Percentiles rank a stretch among this genome's conserved stretches.
phyloP scores from a whole-genome alignment of 202 grass and related monocot genomes.

The Saccharum hybrid region DNA sequence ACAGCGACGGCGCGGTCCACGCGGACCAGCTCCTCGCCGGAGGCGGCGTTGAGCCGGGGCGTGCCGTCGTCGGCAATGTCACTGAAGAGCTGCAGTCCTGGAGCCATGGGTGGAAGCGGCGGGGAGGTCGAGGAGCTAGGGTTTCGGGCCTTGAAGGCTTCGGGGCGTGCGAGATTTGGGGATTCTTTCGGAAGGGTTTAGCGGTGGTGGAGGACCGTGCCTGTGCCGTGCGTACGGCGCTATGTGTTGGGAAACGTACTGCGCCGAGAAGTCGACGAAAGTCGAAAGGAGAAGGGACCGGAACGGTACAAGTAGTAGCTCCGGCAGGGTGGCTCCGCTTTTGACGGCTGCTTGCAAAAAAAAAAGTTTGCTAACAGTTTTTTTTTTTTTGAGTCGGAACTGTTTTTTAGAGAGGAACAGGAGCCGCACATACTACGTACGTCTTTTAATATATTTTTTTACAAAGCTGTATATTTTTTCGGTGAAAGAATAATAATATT shows the following conservation, averaged over 20 bases:
- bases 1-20: conserved; percentile 59
- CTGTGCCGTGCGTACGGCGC: conserved; percentile 22
- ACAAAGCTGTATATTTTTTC: no score
- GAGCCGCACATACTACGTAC: no score
- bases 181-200: no score
- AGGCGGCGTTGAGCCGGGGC: conserved; percentile 52
- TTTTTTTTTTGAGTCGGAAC: no score
- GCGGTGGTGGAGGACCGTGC: conserved; percentile 27
- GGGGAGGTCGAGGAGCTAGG: conserved; percentile 49
- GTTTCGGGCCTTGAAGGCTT: conserved; percentile 45
- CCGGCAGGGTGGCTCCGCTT: no score
- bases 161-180: conserved; percentile 48
- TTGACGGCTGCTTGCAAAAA: no score
- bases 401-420: no score
- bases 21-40: conserved; percentile 79
- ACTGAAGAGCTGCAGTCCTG: conserved; percentile 63
- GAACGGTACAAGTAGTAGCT: not conserved
- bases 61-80: conserved; percentile 51
- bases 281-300: not conserved
- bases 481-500: no score
- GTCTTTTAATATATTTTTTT: no score
- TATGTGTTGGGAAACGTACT: conserved; percentile 15
- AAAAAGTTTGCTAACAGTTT: no score
- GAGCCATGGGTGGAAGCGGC: conserved; percentile 57
- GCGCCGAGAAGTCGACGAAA: not conserved